Evolutionary conservation across 495 filamentous ascomycete species (phyloP), one percentile per base, ranked within the genome.

Genomic region (Parathielavia hyrcaniae): DNA sequence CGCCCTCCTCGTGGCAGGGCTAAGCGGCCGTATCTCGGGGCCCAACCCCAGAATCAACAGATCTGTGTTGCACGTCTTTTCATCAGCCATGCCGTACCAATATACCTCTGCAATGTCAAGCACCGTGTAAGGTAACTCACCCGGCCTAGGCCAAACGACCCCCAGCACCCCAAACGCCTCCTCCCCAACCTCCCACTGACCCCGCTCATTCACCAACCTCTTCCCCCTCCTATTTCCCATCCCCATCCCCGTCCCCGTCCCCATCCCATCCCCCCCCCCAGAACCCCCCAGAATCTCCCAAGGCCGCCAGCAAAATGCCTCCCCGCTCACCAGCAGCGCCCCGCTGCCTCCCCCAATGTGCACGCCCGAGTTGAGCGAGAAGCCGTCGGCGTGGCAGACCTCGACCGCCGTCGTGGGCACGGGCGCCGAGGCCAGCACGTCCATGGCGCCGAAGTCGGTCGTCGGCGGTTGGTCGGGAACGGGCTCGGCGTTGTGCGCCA

Each of bases 81-180:
- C 22, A 12, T 36, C 38, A 46, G 16, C 35, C 44, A 53, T 12
- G 14, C 39, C 59, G 23, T 35, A 19, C 49, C 53, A 43, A 55
- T 40, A 12, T 13, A 4, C 1, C 23, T 20, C 5, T 11, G 12
- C n/a, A n/a, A n/a, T n/a, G n/a, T n/a, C n/a, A n/a, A n/a, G n/a
- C n/a, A n/a, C n/a, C n/a, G n/a, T n/a, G n/a, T 47, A 66, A 53
- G 35, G 30, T 45, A 58, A 77, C 84, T 56, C 74, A 95, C 90
- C 91, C 64, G 93, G 93, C 69, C 93, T 86, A 59, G 93, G 93
- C 88, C 88, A 96, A 26, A 96, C 77, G 60, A 91, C 44, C 39
- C 81, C 81, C 69, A 98, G 72, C 50, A 96, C 44, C 0, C 88
- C 91, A 79, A 90, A 95, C 35, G 75, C 86, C 61, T 86, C 85